A percentile compares a stretch with the other conserved stretches of the same genome.
These are phyloP conservation scores for Tanacetum coccineum DNA, from an alignment of 129 eudicot species.

Conservation along the genomic window DNA sequence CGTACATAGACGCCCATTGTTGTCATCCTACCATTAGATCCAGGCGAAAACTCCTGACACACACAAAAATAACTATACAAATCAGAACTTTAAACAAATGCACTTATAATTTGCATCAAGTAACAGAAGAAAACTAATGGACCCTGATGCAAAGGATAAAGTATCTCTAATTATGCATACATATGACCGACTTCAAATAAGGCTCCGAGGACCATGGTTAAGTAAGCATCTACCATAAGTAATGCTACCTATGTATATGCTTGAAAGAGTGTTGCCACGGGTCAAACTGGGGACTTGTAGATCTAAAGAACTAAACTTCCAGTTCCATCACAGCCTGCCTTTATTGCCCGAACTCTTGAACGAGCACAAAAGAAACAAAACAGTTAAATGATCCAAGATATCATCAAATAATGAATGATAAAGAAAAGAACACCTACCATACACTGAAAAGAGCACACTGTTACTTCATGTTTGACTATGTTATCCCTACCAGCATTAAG, in stretches of 20 bases:
- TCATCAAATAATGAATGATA: conserved; percentile 9
- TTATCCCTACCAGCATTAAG: too few relatives aligned
- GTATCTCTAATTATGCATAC: conserved; percentile 15
- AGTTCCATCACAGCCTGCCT: conserved; percentile 28
- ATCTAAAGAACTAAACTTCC: conserved; percentile 14
- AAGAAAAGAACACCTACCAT: conserved; percentile 15
- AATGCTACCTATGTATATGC: conserved; percentile 35
- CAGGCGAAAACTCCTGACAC: conserved; percentile 90
- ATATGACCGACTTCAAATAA: conserved; percentile 17
- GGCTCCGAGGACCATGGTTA: conserved; percentile 27
- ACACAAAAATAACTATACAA: conserved; percentile 3
- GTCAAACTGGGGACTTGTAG: too few relatives aligned
- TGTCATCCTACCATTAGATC: conserved; percentile 81
- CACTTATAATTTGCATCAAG: not conserved
- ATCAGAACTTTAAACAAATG: conserved; percentile 8
- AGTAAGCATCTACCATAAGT: conserved; percentile 22
- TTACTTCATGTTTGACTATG: too few relatives aligned
- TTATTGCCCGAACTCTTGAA: conserved; percentile 36
- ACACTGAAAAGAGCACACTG: conserved; percentile 16
- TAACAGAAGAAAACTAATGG: not conserved
- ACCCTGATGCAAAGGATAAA: conserved; percentile 18
- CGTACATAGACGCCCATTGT: conserved; percentile 97
- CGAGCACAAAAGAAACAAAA: conserved; percentile 34
- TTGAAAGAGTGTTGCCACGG: not conserved
- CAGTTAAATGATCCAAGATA: conserved; percentile 26